phyloP scores from a whole-genome alignment of 306 rosid genomes.

The Cercis canadensis region DNA sequence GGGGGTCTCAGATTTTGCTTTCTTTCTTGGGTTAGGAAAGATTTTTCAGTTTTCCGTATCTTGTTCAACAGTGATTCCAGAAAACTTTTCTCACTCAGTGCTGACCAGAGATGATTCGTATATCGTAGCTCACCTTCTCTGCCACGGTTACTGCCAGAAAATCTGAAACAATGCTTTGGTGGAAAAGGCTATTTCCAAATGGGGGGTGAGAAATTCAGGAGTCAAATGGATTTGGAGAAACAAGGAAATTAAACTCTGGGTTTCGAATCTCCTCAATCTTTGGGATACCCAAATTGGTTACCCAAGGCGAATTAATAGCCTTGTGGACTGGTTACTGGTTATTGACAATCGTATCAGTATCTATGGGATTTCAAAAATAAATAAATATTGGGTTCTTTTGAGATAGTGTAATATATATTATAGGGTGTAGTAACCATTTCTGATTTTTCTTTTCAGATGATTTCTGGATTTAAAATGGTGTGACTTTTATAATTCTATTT shows the following conservation, averaged over 20 bases:
- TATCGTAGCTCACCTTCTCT: slow-evolving; percentile 33
- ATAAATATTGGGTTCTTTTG: not conserved
- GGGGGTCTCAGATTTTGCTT: slow-evolving; percentile 43
- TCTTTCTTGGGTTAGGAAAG: slow-evolving; percentile 44
- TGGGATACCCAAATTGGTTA: slow-evolving; percentile 27
- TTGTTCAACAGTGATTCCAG: slow-evolving; percentile 47
- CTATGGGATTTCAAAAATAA: slow-evolving; percentile 19
- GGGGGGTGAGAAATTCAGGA: slow-evolving; percentile 36
- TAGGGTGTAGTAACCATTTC: too few species aligned
- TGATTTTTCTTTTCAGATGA: too few species aligned
- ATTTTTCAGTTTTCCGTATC: slow-evolving; percentile 53
- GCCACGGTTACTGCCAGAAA: slow-evolving; percentile 45
- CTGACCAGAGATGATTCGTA: slow-evolving; percentile 45
- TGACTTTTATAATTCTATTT: too few species aligned
- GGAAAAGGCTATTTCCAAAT: slow-evolving; percentile 43
- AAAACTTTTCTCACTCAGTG: slow-evolving; percentile 28
- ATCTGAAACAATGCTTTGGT: slow-evolving; percentile 46
- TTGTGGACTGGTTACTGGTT: slow-evolving; percentile 11
- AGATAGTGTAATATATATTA: too few species aligned
- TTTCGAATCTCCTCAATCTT: slow-evolving; percentile 35
- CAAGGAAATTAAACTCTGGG: slow-evolving; percentile 38
- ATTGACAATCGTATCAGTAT: not conserved
- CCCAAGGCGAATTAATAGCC: slow-evolving; percentile 14
- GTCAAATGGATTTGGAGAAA: slow-evolving; percentile 35
- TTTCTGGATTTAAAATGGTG: too few species aligned